These are phyloP conservation scores for Psilocybe sp. DNA, from an alignment of 768 basidiomycete species.

Conservation along the genomic window DNA sequence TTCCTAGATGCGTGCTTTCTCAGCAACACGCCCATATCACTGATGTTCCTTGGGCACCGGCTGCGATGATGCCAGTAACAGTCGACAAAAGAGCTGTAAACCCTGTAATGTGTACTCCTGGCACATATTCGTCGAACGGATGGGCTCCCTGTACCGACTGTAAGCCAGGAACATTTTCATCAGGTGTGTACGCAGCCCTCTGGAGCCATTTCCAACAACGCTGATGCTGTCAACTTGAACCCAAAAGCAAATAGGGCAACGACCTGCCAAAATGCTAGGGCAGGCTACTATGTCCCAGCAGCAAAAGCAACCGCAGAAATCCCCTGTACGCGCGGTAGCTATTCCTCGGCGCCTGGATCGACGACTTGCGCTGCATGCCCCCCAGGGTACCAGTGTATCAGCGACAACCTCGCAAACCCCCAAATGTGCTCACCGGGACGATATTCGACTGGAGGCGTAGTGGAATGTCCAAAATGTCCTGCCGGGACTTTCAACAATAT, in stretches of 20 bases:
- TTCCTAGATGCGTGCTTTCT: too few relatives aligned
- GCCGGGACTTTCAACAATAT: slow-evolving; percentile 24
- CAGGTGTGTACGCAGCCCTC: too few relatives aligned
- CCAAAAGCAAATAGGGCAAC: slow-evolving; percentile 12
- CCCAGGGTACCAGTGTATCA: slow-evolving; percentile 21
- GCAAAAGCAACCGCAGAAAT: slow-evolving; percentile 15
- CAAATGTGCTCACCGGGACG: slow-evolving; percentile 23
- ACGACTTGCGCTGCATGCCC: slow-evolving; percentile 20
- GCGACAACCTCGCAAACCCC: slow-evolving; percentile 14
- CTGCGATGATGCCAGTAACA: too few relatives aligned
- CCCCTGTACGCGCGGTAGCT: slow-evolving; percentile 1
- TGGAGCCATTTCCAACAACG: too few relatives aligned
- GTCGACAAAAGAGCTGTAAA: too few relatives aligned
- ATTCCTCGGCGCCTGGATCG: slow-evolving; percentile 8
- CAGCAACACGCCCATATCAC: too few relatives aligned
- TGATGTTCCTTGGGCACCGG: too few relatives aligned
- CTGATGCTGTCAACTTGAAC: too few relatives aligned
- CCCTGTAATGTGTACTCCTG: too few relatives aligned
- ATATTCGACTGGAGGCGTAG: slow-evolving; percentile 20
- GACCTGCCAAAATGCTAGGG: slow-evolving; percentile 12
- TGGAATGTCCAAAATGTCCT: slow-evolving; percentile 17
- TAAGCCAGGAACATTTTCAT: too few relatives aligned
- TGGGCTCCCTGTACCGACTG: too few relatives aligned
- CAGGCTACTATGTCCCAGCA: slow-evolving; percentile 20
- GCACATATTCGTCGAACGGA: too few relatives aligned